Conservation (phyloP, 148 eudicot species). For the Polygonum maritimum region DNA sequence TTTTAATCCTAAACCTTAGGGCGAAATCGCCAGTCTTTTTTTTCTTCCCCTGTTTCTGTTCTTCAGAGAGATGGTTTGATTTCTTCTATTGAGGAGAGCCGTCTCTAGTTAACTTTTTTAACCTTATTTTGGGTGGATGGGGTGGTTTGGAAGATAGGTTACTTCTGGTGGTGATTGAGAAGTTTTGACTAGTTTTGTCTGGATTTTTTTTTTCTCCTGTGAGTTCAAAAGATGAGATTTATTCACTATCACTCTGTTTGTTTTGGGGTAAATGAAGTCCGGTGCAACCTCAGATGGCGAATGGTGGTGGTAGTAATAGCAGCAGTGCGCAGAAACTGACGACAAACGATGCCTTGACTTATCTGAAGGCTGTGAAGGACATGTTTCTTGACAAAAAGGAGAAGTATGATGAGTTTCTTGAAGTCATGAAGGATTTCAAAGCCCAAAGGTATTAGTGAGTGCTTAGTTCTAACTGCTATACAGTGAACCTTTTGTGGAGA, state of each 20-base stretch:
- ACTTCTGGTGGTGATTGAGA: background rate
- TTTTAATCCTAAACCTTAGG: background rate
- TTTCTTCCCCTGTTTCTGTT: background rate
- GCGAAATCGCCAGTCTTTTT: background rate
- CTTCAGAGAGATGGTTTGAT: background rate
- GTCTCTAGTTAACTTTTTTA: background rate
- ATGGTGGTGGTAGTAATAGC: slow-evolving; percentile 27
- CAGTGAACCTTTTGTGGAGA: background rate
- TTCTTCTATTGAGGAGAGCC: background rate
- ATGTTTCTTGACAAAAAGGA: slow-evolving; percentile 88
- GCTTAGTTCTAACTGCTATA: background rate
- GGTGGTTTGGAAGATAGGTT: background rate
- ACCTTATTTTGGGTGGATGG: background rate
- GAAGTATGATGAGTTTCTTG: slow-evolving; percentile 91
- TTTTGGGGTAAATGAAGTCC: slow-evolving; percentile 30
- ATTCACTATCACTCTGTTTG: background rate
- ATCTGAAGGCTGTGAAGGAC: slow-evolving; percentile 93
- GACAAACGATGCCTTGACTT: slow-evolving; percentile 80
- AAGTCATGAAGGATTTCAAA: slow-evolving; percentile 97
- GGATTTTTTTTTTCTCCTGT: background rate
- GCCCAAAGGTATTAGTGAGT: slow-evolving; percentile 59
- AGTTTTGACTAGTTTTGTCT: background rate
- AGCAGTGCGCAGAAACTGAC: slow-evolving; percentile 58
- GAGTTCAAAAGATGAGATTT: background rate
- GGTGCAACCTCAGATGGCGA: slow-evolving; percentile 43